A percentile compares a stretch with the other conserved stretches of the same genome.
Evolutionary conservation across 176 grass and related monocot species (phyloP).

Genomic region (Oryza punctata): DNA sequence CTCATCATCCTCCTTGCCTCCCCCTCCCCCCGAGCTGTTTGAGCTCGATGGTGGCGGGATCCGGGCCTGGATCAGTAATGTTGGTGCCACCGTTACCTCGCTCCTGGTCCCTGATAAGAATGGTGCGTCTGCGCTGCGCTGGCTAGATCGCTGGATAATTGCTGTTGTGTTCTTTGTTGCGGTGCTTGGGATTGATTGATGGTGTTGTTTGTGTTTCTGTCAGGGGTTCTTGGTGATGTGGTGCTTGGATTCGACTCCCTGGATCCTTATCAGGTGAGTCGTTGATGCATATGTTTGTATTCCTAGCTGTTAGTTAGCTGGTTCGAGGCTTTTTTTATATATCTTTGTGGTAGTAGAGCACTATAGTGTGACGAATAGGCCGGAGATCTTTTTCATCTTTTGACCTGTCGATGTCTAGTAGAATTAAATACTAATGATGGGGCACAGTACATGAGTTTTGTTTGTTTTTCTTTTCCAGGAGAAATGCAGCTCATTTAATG

Average conservation of each 20-base stretch:
- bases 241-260: slow-evolving; percentile 92
- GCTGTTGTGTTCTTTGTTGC: neutral
- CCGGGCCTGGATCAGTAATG: slow-evolving; percentile 69
- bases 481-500: neutral
- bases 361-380: neutral
- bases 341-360: slow-evolving; percentile 20
- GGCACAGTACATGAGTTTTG: neutral
- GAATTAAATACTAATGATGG: neutral
- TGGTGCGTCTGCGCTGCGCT: slow-evolving; percentile 28
- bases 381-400: slow-evolving; percentile 24
- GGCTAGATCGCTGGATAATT: neutral
- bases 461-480: neutral
- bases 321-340: neutral
- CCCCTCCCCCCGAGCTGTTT: slow-evolving; percentile 46
- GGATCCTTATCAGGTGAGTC: slow-evolving; percentile 79
- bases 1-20: neutral
- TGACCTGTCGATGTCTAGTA: slow-evolving; percentile 21
- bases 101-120: slow-evolving; percentile 77
- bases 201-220: neutral
- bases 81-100: slow-evolving; percentile 76
- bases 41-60: slow-evolving; percentile 68
- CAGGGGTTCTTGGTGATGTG: slow-evolving; percentile 78
- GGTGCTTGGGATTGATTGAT: neutral
- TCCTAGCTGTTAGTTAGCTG: neutral
- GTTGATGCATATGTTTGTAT: neutral